Evolutionary conservation across 768 basidiomycete species (phyloP).

Genomic region (Xerocomellus intermedius): DNA sequence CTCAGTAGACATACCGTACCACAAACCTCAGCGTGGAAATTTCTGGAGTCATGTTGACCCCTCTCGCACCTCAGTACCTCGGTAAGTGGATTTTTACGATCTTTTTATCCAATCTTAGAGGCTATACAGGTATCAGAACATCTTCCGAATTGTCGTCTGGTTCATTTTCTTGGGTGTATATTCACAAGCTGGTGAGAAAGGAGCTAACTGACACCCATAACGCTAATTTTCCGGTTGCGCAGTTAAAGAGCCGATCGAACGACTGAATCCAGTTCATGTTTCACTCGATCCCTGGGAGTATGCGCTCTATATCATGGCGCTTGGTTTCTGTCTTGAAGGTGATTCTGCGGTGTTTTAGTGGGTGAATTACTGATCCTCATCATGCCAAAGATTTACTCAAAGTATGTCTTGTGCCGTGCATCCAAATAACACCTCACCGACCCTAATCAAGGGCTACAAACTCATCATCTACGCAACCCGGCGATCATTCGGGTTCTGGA

Average conservation of each 20-base stretch:
- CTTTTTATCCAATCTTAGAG: neutral
- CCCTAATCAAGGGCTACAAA: conserved; percentile 54
- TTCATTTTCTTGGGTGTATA: conserved; percentile 75
- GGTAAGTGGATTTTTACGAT: conserved; percentile 35
- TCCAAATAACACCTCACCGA: neutral
- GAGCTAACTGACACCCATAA: neutral
- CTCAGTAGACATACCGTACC: conserved; percentile 63
- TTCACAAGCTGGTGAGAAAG: conserved; percentile 71
- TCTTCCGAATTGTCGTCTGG: conserved; percentile 77
- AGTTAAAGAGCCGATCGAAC: conserved; percentile 80
- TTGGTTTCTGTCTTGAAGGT: conserved; percentile 84
- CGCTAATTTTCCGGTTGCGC: neutral
- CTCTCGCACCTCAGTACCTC: conserved; percentile 75
- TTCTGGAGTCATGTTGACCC: conserved; percentile 78
- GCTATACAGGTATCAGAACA: conserved; percentile 71
- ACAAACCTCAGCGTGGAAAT: conserved; percentile 46
- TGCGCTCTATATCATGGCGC: conserved; percentile 71
- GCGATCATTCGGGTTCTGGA: conserved; percentile 84
- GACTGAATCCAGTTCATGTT: conserved; percentile 50
- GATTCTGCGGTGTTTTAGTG: conserved; percentile 11
- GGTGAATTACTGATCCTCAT: conserved; percentile 40
- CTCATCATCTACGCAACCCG: conserved; percentile 74
- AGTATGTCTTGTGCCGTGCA: conserved; percentile 12
- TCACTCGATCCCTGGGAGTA: conserved; percentile 81
- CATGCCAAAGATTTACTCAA: conserved; percentile 21